These are phyloP conservation scores for Alternaria ethzedia DNA, from an alignment of 2,329 filamentous ascomycete species.

Conservation along the genomic window DNA sequence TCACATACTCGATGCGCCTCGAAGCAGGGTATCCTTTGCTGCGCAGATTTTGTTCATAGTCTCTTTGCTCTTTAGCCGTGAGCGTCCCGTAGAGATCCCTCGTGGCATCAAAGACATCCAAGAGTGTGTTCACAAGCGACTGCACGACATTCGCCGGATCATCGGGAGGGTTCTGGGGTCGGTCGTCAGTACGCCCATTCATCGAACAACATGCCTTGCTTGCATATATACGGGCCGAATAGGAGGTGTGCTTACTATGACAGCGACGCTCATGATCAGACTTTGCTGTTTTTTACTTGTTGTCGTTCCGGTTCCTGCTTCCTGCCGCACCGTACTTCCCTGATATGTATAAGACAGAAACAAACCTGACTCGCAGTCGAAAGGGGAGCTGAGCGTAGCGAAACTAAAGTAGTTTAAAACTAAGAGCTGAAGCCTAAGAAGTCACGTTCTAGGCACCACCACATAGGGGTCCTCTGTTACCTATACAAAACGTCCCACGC, in stretches of 20 bases:
- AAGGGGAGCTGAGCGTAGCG: conserved; percentile 27
- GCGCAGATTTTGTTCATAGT: conserved; percentile 35
- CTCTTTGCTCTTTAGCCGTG: conserved; percentile 40
- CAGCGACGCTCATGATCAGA: conserved; percentile 32
- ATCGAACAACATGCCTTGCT: not conserved
- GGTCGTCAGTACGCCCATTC: conserved; percentile 15
- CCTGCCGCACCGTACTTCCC: not conserved
- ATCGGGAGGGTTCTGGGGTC: conserved; percentile 25
- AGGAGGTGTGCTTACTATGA: conserved; percentile 17
- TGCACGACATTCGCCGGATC: conserved; percentile 41
- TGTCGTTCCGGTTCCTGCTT: conserved; percentile 14
- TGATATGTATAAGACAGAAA: conserved; percentile 14
- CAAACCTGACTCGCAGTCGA: conserved; percentile 15
- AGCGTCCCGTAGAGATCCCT: conserved; percentile 42
- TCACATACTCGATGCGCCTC: conserved; percentile 34
- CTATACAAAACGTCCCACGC: conserved; percentile 23
- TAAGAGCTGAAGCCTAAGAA: conserved; percentile 1
- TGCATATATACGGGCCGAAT: not conserved
- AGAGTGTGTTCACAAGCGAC: conserved; percentile 38
- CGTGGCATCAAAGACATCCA: conserved; percentile 46
- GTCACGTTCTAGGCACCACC: conserved; percentile 17
- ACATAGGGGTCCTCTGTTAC: conserved; percentile 9
- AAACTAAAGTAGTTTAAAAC: conserved; percentile 4
- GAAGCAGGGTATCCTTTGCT: conserved; percentile 39
- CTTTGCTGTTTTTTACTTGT: not conserved